Base-by-base conservation (phyloP, 2,329 filamentous ascomycete species). In the Sarocladium strictum region DNA sequence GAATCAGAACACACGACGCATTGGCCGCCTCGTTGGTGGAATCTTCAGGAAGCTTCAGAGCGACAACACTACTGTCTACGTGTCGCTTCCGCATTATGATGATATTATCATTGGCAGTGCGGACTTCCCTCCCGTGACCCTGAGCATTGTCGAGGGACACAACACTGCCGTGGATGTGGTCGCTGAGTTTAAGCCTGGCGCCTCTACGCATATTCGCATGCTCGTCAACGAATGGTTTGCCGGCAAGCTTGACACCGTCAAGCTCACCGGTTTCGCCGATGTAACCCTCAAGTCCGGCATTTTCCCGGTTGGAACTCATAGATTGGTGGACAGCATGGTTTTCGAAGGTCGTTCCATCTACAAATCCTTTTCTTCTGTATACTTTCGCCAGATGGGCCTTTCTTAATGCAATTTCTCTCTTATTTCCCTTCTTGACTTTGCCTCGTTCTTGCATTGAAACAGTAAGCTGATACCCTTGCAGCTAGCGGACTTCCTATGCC, bases 181-280 rank as follows among this genome's bases (percentile, higher is more conserved):
- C 54, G 81, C 87, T 40, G 85, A 94, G 58, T 71, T 97, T 37
- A 74, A 80, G 35, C 87, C 90, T 24, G 92, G 91, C 27, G 83
- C 91, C 63, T 74, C 89, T 14, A 84, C 91, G 54, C 86, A 85
- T 5, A 84, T 97, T 61, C 85, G 89, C 57, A 80, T 80, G 56
- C 80, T 97, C 58, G 90, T 89, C 47, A 90, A 94, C 67, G 88
- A 96, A 68, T 97, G 90, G 85, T 73, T 99, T 57, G 84, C 89
- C 54, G 91, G 92, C 37, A 85, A 83, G 54, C 74, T 97, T 56
- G 80, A 84, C 11, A 76, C 80, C 55, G 72, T 99, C 55, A 83
- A 80, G 57, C 74, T 97, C 14, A 78, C 85, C 54, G 93, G 87
- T 41, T 87, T 86, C 63, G 86, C 90, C 24, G 75, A 85, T 37